Percentiles rank a stretch among this genome's conserved stretches.
Evolutionary conservation across 1,284 basidiomycete genomes (phyloP).

Genomic region (Naganishia albida): DNA sequence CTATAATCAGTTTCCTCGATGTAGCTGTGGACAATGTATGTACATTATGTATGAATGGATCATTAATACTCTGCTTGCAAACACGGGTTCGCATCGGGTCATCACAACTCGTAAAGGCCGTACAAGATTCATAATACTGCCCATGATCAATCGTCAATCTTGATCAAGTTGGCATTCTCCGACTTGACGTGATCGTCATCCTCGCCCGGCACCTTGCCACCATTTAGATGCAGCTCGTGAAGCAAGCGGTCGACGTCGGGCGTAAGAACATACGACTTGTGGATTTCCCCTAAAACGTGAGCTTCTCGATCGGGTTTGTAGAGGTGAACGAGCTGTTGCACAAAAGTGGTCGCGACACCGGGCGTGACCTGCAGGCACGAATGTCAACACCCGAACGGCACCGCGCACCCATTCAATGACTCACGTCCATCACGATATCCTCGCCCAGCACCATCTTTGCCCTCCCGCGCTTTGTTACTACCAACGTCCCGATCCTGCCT

Average conservation of each 20-base stretch:
- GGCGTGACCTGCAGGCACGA: constrained; percentile 65
- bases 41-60: constrained; percentile 20
- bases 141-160: constrained; percentile 22
- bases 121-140: not conserved
- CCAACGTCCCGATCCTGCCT: constrained; percentile 76
- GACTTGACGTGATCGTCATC: constrained; percentile 43
- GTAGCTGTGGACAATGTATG: constrained; percentile 20
- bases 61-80: constrained; percentile 8
- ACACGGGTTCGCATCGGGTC: not conserved
- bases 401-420: constrained; percentile 42
- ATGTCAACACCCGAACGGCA: not conserved
- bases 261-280: constrained; percentile 79
- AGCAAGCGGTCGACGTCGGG: constrained; percentile 80
- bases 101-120: constrained; percentile 12
- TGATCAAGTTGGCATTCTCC: constrained; percentile 47
- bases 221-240: constrained; percentile 62
- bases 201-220: constrained; percentile 51
- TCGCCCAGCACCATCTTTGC: constrained; percentile 81
- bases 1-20: not conserved
- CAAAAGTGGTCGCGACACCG: constrained; percentile 81
- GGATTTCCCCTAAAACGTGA: constrained; percentile 77
- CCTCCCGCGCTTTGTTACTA: constrained; percentile 78
- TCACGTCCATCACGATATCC: constrained; percentile 77
- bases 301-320: constrained; percentile 64
- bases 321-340: constrained; percentile 74